phyloP scores from a whole-genome alignment of 2,329 filamentous ascomycete genomes.

The Fusarium tuaranense region DNA sequence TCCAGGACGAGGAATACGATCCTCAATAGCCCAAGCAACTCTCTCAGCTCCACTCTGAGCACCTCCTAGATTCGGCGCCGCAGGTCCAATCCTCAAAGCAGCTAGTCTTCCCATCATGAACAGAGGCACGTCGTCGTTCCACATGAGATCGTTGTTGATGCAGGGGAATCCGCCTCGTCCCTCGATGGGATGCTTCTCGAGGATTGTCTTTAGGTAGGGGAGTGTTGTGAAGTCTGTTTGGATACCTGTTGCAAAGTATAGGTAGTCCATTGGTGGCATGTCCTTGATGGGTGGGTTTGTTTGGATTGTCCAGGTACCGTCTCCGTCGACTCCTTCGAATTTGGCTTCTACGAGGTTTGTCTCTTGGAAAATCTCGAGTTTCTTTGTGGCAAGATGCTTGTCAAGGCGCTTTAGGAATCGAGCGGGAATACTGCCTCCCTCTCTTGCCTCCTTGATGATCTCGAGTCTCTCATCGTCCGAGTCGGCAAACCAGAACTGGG shows the following conservation, averaged over 20 bases:
- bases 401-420: slow-evolving; percentile 75
- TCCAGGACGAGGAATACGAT: slow-evolving; percentile 52
- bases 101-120: slow-evolving; percentile 79
- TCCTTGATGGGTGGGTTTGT: slow-evolving; percentile 64
- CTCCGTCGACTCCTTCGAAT: slow-evolving; percentile 59
- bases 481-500: slow-evolving; percentile 81
- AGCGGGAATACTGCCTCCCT: slow-evolving; percentile 82
- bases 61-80: slow-evolving; percentile 79
- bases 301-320: slow-evolving; percentile 54
- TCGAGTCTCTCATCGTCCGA: slow-evolving; percentile 75
- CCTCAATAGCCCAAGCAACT: slow-evolving; percentile 77
- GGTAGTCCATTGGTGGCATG: slow-evolving; percentile 72
- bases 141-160: slow-evolving; percentile 81
- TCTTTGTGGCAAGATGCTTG: slow-evolving; percentile 64
- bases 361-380: slow-evolving; percentile 66
- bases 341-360: slow-evolving; percentile 65
- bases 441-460: slow-evolving; percentile 74
- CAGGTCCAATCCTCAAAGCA: slow-evolving; percentile 76
- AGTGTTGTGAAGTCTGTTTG: slow-evolving; percentile 71
- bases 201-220: slow-evolving; percentile 70
- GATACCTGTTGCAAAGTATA: slow-evolving; percentile 82
- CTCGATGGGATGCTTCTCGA: slow-evolving; percentile 69
- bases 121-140: slow-evolving; percentile 77
- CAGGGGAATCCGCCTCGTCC: slow-evolving; percentile 76
- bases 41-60: slow-evolving; percentile 79